phyloP scores from a whole-genome alignment of 225 moss, liverwort and hornwort genomes.

The Rhytidiadelphus loreus region DNA sequence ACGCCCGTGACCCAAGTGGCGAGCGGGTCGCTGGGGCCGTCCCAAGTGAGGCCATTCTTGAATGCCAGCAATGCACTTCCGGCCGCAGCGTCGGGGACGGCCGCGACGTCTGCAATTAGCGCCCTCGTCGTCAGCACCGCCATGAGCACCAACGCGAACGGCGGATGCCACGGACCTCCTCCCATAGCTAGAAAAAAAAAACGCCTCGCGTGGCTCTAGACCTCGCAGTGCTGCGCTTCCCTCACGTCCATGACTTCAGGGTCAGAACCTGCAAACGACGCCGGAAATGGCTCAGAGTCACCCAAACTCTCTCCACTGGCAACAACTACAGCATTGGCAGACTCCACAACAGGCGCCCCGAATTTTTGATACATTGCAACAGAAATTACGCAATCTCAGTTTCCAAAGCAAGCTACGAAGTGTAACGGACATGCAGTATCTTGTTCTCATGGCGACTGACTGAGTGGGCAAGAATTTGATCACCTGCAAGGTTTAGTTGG shows the following conservation, averaged over 20 bases:
- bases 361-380: neutral
- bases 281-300: neutral
- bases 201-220: neutral
- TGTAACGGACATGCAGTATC: conserved; percentile 5
- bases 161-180: neutral
- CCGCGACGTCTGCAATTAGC: neutral
- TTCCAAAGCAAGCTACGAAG: neutral
- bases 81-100: neutral
- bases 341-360: neutral
- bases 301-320: neutral
- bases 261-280: neutral
- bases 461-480: neutral
- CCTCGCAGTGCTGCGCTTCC: neutral
- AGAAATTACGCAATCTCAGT: neutral
- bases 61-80: conserved; percentile 33
- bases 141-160: neutral
- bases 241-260: neutral
- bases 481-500: neutral
- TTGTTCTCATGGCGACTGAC: neutral
- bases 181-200: neutral
- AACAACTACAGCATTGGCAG: neutral
- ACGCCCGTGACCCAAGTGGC: conserved; percentile 23
- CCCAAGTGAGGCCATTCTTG: conserved; percentile 22
- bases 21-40: conserved; percentile 8
- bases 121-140: neutral